A percentile compares a stretch with the other conserved stretches of the same genome.
Conservation (phyloP, 1,284 basidiomycete genomes). For the Moesziomyces sp. region DNA sequence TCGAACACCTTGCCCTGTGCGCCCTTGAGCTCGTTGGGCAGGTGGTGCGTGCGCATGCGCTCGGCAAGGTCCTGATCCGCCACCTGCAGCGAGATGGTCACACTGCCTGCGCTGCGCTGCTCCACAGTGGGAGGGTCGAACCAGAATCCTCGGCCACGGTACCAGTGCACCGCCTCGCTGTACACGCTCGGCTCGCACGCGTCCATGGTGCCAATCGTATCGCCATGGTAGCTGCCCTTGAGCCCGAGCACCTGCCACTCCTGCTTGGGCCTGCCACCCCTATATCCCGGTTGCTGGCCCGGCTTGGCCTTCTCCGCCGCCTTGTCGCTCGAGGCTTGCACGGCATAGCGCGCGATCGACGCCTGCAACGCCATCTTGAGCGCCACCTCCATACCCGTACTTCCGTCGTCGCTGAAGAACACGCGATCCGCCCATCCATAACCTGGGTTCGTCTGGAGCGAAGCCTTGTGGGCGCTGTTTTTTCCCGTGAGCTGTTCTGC, state of each 20-base stretch:
- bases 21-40: constrained; percentile 1
- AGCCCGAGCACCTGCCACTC: constrained; percentile 85
- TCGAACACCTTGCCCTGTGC: constrained; percentile 13
- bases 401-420: constrained; percentile 94
- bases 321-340: constrained; percentile 17
- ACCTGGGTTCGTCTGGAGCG: constrained; percentile 19
- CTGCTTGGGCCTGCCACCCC: constrained; percentile 45
- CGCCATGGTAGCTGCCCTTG: constrained; percentile 95
- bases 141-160: constrained; percentile 91
- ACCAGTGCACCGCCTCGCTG: constrained; percentile 89
- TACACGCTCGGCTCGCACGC: constrained; percentile 88
- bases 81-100: constrained; percentile 13
- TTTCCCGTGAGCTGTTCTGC: constrained; percentile 76
- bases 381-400: constrained; percentile 94
- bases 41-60: constrained; percentile 15
- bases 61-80: constrained; percentile 9
- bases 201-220: constrained; percentile 98
- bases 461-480: constrained; percentile 27
- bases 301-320: constrained; percentile 25
- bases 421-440: constrained; percentile 87
- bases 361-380: constrained; percentile 82
- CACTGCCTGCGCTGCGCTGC: constrained; percentile 70
- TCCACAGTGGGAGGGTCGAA: constrained; percentile 83
- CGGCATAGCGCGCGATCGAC: constrained; percentile 46
- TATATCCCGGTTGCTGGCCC: constrained; percentile 42